Percentiles rank a stretch among this genome's conserved stretches.
Conservation (phyloP, 2,329 filamentous ascomycete genomes). For the Alternaria ventricosa region DNA sequence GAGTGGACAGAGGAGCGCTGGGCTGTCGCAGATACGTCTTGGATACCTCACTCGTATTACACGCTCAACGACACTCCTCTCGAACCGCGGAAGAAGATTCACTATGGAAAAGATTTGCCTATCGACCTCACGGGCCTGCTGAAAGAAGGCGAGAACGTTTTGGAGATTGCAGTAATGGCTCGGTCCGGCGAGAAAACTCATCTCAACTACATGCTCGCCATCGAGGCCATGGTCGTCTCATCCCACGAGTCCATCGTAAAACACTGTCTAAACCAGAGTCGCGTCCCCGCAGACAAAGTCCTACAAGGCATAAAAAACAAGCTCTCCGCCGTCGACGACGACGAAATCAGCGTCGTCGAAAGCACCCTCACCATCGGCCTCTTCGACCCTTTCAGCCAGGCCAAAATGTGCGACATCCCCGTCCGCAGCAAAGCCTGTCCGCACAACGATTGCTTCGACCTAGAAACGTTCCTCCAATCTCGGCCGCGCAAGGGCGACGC, state of each 20-base stretch:
- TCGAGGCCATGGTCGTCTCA: conserved; percentile 71
- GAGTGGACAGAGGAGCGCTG: conserved; percentile 60
- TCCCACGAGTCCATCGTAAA: conserved; percentile 48
- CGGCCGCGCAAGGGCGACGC: conserved; percentile 29
- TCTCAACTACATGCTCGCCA: conserved; percentile 66
- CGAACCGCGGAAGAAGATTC: conserved; percentile 69
- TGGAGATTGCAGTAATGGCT: conserved; percentile 57
- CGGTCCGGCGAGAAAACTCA: conserved; percentile 41
- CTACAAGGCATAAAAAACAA: conserved; percentile 63
- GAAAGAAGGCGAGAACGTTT: conserved; percentile 64
- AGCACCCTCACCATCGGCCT: conserved; percentile 53
- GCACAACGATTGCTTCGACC: conserved; percentile 90
- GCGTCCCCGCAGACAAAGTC: conserved; percentile 57
- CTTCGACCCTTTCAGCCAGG: conserved; percentile 55
- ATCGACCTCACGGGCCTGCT: conserved; percentile 73
- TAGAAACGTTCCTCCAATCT: conserved; percentile 75
- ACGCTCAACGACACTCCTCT: conserved; percentile 65
- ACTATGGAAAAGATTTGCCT: conserved; percentile 78
- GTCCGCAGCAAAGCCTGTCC: conserved; percentile 73
- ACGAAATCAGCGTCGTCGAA: conserved; percentile 53
- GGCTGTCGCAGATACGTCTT: conserved; percentile 68
- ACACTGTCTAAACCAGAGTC: conserved; percentile 28
- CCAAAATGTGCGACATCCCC: conserved; percentile 69
- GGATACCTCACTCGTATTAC: conserved; percentile 74
- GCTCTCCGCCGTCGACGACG: conserved; percentile 66